phyloP scores from a whole-genome alignment of 176 grass and related monocot genomes.

The Triticum dicoccoides region DNA sequence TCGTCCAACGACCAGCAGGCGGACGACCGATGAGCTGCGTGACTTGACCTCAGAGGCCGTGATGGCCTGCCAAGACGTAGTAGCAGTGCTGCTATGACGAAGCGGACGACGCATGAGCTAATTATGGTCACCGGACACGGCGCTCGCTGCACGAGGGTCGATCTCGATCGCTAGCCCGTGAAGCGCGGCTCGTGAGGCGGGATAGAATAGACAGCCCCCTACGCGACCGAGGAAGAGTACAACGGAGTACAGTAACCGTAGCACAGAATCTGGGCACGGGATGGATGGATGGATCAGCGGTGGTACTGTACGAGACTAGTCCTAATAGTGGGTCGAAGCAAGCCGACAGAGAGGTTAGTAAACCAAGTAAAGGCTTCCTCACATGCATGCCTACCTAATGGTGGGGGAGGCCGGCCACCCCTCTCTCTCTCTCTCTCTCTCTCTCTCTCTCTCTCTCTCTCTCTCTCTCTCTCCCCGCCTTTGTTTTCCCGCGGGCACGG shows the following conservation, averaged over 20 bases:
- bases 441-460: neutral
- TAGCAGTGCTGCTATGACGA: neutral
- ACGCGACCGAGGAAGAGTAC: neutral
- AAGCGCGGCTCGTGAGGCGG: conserved; percentile 12
- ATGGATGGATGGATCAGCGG: neutral
- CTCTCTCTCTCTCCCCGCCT: no score
- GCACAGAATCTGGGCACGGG: conserved; percentile 19
- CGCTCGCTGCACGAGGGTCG: neutral
- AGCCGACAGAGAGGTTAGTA: conserved; percentile 35
- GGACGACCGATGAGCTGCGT: neutral
- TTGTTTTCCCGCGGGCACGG: neutral
- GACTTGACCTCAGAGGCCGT: conserved; percentile 20
- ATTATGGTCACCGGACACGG: neutral
- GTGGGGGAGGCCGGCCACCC: neutral
- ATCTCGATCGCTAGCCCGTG: neutral
- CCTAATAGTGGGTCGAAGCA: neutral
- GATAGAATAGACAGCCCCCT: neutral
- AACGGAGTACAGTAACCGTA: neutral
- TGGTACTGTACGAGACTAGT: neutral
- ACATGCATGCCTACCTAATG: conserved; percentile 35
- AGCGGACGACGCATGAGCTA: conserved; percentile 32
- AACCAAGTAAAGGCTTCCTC: conserved; percentile 18
- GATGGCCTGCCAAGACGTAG: conserved; percentile 25
- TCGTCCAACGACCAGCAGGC: neutral
- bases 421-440: neutral